Conservation (phyloP, 768 basidiomycete species). For the Mycena crocata region DNA sequence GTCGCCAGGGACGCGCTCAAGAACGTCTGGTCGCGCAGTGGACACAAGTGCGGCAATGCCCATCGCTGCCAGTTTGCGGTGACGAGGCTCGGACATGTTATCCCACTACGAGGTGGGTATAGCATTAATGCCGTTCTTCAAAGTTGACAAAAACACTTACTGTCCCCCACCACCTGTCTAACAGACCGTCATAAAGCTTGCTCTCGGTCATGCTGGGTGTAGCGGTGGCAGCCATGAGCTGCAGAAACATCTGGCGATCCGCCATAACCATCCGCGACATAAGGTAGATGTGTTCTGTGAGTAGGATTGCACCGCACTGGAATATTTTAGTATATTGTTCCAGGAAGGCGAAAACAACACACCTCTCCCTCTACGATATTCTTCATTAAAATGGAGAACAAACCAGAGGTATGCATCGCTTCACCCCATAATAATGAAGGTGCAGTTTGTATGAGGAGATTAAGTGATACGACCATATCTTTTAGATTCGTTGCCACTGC, state of each 20-base stretch:
- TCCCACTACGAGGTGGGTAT: conserved; percentile 79
- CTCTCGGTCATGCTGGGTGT: conserved; percentile 59
- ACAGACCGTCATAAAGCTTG: conserved; percentile 69
- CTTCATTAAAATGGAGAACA: conserved; percentile 73
- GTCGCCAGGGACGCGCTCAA: conserved; percentile 77
- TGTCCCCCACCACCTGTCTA: conserved; percentile 88
- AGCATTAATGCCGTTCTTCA: background rate
- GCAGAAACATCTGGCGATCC: conserved; percentile 75
- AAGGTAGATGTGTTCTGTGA: conserved; percentile 80
- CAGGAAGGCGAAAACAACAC: conserved; percentile 5
- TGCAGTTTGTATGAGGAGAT: conserved; percentile 71
- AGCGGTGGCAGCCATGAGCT: conserved; percentile 75
- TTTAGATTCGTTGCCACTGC: conserved; percentile 67
- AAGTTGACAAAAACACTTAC: conserved; percentile 51
- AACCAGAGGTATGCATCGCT: conserved; percentile 76
- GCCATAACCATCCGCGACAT: conserved; percentile 79
- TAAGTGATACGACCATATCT: conserved; percentile 69
- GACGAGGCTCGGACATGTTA: conserved; percentile 87
- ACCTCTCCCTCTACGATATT: conserved; percentile 78
- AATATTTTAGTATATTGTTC: conserved; percentile 10
- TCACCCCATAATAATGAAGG: conserved; percentile 78
- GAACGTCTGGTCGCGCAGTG: conserved; percentile 78
- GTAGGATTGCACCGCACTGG: conserved; percentile 55
- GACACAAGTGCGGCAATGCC: conserved; percentile 82
- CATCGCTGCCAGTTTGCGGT: conserved; percentile 87